Evolutionary conservation across 306 rosid genomes (phyloP).

Genomic region (Cercis canadensis): DNA sequence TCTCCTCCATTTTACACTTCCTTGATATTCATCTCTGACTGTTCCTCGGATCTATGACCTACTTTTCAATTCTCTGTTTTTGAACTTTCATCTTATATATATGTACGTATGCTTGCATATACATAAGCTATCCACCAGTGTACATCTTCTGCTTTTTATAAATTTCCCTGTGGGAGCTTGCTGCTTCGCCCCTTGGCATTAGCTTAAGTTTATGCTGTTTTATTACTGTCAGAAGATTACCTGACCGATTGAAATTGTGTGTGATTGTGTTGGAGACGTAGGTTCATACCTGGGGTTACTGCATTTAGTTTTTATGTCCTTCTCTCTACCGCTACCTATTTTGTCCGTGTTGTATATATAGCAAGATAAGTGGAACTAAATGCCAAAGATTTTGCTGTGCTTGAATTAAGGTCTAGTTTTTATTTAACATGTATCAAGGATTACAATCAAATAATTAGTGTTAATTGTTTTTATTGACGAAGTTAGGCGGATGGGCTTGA

Average conservation of each 20-base stretch:
- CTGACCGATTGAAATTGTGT: neutral
- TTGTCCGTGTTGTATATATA: neutral
- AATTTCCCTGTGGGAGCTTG: neutral
- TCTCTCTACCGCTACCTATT: neutral
- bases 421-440: neutral
- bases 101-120: neutral
- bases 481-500: neutral
- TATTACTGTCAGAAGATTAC: neutral
- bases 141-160: neutral
- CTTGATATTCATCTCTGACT: neutral
- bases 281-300: neutral
- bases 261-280: conserved; percentile 11
- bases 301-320: neutral
- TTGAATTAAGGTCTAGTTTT: neutral
- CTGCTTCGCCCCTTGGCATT: neutral
- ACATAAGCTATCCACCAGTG: neutral
- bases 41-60: conserved; percentile 36
- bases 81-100: neutral
- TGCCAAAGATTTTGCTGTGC: neutral
- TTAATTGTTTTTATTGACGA: neutral
- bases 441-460: conserved; percentile 8
- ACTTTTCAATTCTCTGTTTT: conserved; percentile 2
- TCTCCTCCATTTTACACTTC: neutral
- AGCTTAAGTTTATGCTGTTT: neutral
- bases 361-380: neutral